A percentile compares a stretch with the other conserved stretches of the same genome.
These are phyloP conservation scores for Mortierella sp. DNA, from an alignment of 371 early-diverging fungal genomes.

Conservation along the genomic window DNA sequence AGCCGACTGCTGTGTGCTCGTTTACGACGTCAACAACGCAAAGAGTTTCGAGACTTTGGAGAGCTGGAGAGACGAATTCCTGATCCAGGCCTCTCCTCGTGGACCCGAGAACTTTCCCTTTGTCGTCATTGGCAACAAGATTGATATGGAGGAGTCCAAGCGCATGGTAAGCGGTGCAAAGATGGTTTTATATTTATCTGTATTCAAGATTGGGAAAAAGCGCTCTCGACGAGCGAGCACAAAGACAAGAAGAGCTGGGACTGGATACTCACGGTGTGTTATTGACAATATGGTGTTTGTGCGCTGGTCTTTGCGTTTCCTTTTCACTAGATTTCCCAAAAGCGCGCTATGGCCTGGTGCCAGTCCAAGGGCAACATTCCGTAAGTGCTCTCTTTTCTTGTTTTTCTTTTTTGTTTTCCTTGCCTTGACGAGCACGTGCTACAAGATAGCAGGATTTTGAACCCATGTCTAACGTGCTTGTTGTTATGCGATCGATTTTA, in stretches of 20 bases:
- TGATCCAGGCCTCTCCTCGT: slow-evolving; percentile 93
- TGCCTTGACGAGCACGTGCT: not conserved
- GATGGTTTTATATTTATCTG: too few species aligned
- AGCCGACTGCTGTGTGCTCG: slow-evolving; percentile 99
- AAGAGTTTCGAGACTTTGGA: slow-evolving; percentile 96
- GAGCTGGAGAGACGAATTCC: slow-evolving; percentile 98
- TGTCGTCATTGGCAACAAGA: slow-evolving; percentile 98
- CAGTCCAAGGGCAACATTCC: slow-evolving; percentile 96
- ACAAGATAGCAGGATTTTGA: not conserved
- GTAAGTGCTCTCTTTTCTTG: slow-evolving; percentile 58
- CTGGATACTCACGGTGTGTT: slow-evolving; percentile 7
- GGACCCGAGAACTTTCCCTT: slow-evolving; percentile 98
- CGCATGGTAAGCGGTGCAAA: slow-evolving; percentile 79
- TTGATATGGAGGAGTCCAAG: slow-evolving; percentile 95
- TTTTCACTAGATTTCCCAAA: slow-evolving; percentile 77
- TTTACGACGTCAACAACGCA: slow-evolving; percentile 96
- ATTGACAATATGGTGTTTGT: not conserved
- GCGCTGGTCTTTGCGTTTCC: not conserved
- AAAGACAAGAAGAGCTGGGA: too few species aligned
- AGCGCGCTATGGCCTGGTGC: slow-evolving; percentile 96
- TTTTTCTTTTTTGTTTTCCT: not conserved
- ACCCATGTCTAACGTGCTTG: not conserved
- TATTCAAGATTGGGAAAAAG: too few species aligned
- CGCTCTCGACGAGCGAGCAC: too few species aligned
- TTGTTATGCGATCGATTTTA: slow-evolving; percentile 18